Evolutionary conservation across 345 rosid genomes (phyloP), one percentile per base, ranked within the genome.

Genomic region (Schrenkiella parvula): DNA sequence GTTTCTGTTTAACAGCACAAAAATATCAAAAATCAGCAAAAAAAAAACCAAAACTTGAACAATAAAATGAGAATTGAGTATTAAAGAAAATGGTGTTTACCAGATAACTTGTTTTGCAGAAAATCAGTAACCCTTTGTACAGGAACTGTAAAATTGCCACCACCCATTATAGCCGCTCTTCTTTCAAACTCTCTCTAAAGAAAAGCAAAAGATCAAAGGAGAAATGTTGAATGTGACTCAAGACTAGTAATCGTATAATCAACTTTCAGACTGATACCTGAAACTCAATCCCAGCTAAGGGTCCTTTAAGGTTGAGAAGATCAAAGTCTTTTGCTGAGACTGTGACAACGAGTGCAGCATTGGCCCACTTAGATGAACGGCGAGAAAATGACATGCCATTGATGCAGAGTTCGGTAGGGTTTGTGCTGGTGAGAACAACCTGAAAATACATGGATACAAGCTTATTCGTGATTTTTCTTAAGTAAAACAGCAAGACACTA

Each of bases 301-400:
- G 96, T 56, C 97, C 97, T 55, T 44, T 80, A 64, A 89, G 84
- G 78, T 83, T 78, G 47, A 87, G 81, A 68, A 81, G 71, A 65
- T 86, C 82, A 77, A 93, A 86, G 82, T 93, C 97, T 72, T 66
- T 71, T 23, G 78, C 46, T 34, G 98, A 91, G 55, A 91, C 93
- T 18, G 87, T 82, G 73, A 87, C 93, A 31, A 83, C 96, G 29
- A 93, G 84, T 55, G 96, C 97, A 77, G 98, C 96, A 83, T 91
- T 93, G 48, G 97, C 98, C 97, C 97, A 93, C 60, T 81, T 91
- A 47, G 98, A 93, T 72, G 97, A 82, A 70, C 96, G 95, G 9
- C 90, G 92, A 80, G 97, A 93, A 80, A 93, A 93, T 47, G 98
- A 89, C 98, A 93, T 93, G 72, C 95, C 98, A 34, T 93, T 93